Percentiles rank a stretch among this genome's conserved stretches.
These are phyloP conservation scores for Theileria sp. DNA, from an alignment of 169 alveolate genomes.

Conservation along the genomic window DNA sequence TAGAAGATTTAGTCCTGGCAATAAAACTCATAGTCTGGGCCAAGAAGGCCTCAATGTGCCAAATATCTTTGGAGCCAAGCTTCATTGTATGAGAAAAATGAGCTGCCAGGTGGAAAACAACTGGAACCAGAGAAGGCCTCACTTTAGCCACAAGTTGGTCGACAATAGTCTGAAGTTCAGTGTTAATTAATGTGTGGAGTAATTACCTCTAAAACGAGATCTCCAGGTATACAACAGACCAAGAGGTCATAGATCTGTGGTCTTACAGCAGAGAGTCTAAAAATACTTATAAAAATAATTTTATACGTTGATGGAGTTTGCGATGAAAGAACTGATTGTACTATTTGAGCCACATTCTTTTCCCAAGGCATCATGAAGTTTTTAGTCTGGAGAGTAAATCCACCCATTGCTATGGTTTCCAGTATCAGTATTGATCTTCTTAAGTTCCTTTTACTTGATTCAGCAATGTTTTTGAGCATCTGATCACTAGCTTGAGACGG, in stretches of 20 bases:
- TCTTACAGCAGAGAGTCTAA: constrained; percentile 42
- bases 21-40: constrained; percentile 73
- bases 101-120: constrained; percentile 56
- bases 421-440: constrained; percentile 86
- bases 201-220: constrained; percentile 42
- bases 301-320: constrained; percentile 56
- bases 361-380: constrained; percentile 73
- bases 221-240: constrained; percentile 70
- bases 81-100: constrained; percentile 74
- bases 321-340: constrained; percentile 18
- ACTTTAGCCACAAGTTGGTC: constrained; percentile 27
- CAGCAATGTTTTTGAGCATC: constrained; percentile 76
- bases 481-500: constrained; percentile 70
- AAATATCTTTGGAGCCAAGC: constrained; percentile 75
- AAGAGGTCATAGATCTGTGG: constrained; percentile 66
- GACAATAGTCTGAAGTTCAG: constrained; percentile 34
- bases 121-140: constrained; percentile 50
- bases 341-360: constrained; percentile 59
- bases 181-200: background rate
- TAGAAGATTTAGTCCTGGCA: constrained; percentile 2
- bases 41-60: constrained; percentile 81
- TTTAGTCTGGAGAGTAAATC: constrained; percentile 54
- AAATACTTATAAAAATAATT: background rate
- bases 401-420: constrained; percentile 76
- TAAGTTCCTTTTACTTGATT: constrained; percentile 78